These are phyloP conservation scores for Aspergillus sp. DNA, from an alignment of 2,329 filamentous ascomycete genomes.

Conservation along the genomic window DNA sequence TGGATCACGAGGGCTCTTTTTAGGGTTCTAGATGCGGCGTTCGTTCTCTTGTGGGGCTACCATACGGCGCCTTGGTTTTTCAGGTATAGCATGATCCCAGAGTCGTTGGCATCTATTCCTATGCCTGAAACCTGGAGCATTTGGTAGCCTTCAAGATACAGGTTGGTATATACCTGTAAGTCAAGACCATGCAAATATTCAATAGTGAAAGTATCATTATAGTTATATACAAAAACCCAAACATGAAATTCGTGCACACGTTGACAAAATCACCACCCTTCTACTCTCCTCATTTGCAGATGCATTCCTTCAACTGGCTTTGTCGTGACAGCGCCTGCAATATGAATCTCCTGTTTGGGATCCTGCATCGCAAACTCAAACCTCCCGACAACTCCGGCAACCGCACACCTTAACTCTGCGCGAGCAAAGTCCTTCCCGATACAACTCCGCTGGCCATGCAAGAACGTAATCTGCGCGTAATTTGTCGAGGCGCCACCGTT, in stretches of 20 bases:
- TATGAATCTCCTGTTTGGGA: constrained; percentile 36
- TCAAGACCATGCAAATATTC: no score
- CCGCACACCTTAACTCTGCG: constrained; percentile 40
- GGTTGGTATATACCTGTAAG: background rate
- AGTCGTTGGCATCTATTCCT: constrained; percentile 9
- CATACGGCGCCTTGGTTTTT: constrained; percentile 20
- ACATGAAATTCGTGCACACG: background rate
- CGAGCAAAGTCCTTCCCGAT: constrained; percentile 46
- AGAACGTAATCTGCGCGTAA: constrained; percentile 41
- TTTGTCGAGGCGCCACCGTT: constrained; percentile 46
- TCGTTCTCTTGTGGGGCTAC: constrained; percentile 14
- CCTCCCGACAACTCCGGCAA: constrained; percentile 39
- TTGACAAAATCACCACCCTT: constrained; percentile 29
- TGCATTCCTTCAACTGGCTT: constrained; percentile 43
- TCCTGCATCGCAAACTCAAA: constrained; percentile 39
- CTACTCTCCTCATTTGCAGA: constrained; percentile 33
- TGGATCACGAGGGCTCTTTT: background rate
- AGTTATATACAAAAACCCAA: background rate
- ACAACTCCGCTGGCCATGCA: constrained; percentile 39
- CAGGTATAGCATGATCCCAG: constrained; percentile 16
- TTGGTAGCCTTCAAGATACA: background rate
- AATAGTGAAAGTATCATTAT: background rate
- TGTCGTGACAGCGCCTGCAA: constrained; percentile 39
- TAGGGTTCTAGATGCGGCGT: constrained; percentile 9
- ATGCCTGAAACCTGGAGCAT: background rate